Evolutionary conservation across 2,329 filamentous ascomycete genomes (phyloP).

Genomic region (Lachnellula cervina): DNA sequence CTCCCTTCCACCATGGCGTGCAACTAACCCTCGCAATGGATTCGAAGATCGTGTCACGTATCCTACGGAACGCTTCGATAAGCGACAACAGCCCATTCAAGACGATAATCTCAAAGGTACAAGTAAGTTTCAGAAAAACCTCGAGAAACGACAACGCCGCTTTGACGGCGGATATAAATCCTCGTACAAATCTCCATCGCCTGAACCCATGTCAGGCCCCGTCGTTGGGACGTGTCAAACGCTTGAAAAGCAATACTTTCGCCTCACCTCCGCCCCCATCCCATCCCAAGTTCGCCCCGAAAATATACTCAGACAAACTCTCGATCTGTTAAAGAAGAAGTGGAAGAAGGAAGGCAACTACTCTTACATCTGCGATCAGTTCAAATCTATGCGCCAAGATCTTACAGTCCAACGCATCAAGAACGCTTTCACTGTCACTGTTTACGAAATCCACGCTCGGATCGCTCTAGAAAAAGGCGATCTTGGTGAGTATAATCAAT

Average conservation of each 20-base stretch:
- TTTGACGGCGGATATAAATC: slow-evolving; percentile 67
- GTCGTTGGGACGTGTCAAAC: slow-evolving; percentile 79
- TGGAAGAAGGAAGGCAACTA: slow-evolving; percentile 95
- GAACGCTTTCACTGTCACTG: slow-evolving; percentile 91
- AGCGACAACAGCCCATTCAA: slow-evolving; percentile 42
- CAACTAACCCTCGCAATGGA: slow-evolving; percentile 52
- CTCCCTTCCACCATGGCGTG: slow-evolving; percentile 65
- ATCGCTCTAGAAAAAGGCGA: slow-evolving; percentile 98
- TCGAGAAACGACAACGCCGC: slow-evolving; percentile 85
- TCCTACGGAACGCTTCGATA: slow-evolving; percentile 34
- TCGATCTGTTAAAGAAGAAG: slow-evolving; percentile 88
- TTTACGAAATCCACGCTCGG: slow-evolving; percentile 95
- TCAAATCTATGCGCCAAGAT: slow-evolving; percentile 97
- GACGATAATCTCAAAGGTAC: slow-evolving; percentile 46
- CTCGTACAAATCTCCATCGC: slow-evolving; percentile 49
- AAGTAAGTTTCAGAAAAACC: slow-evolving; percentile 86
- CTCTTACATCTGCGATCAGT: slow-evolving; percentile 96
- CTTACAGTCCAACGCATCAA: slow-evolving; percentile 96
- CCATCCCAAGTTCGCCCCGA: slow-evolving; percentile 85
- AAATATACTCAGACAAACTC: slow-evolving; percentile 70
- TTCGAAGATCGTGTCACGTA: slow-evolving; percentile 71
- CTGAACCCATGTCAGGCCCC: slow-evolving; percentile 58
- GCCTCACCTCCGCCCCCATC: slow-evolving; percentile 84
- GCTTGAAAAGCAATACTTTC: slow-evolving; percentile 91
- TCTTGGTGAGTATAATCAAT: slow-evolving; percentile 99